phyloP scores from a whole-genome alignment of 805 yeast species.

The Monosporozyma siamensis region DNA sequence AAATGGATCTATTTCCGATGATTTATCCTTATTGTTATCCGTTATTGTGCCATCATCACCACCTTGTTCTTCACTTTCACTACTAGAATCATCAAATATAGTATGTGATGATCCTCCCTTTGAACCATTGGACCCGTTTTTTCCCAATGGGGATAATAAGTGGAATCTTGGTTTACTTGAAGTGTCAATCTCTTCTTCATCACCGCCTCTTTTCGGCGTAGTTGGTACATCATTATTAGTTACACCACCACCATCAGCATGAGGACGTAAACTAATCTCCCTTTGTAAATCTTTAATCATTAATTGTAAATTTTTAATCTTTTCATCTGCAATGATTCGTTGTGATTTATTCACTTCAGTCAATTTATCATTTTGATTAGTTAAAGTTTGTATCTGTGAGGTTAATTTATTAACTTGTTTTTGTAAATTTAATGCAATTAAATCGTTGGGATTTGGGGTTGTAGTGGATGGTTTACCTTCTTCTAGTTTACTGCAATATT shows the following conservation, averaged over 20 bases:
- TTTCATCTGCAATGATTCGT: background rate
- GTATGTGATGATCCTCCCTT: constrained; percentile 7
- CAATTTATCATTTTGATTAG: constrained; percentile 25
- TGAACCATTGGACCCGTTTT: constrained; percentile 13
- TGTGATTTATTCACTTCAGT: constrained; percentile 26
- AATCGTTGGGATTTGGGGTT: background rate
- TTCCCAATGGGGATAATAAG: constrained; percentile 19
- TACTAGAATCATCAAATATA: constrained; percentile 5
- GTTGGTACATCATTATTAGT: background rate
- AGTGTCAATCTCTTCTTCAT: constrained; percentile 8
- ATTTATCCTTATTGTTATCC: background rate
- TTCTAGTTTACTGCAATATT: constrained; percentile 2
- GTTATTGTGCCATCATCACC: constrained; percentile 1
- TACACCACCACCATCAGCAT: too few species aligned
- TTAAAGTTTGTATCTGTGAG: constrained; percentile 25
- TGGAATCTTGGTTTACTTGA: constrained; percentile 12
- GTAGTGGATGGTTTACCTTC: too few species aligned
- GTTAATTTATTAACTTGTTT: constrained; percentile 29
- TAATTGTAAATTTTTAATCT: background rate
- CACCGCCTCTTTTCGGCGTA: background rate
- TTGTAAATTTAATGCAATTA: constrained; percentile 30
- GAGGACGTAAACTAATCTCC: background rate
- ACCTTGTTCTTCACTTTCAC: too few species aligned
- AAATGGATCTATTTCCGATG: constrained; percentile 3
- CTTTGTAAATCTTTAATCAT: background rate